Evolutionary conservation across 768 basidiomycete species (phyloP), one percentile per base, ranked within the genome.

Genomic region (Phylloporus sp.): DNA sequence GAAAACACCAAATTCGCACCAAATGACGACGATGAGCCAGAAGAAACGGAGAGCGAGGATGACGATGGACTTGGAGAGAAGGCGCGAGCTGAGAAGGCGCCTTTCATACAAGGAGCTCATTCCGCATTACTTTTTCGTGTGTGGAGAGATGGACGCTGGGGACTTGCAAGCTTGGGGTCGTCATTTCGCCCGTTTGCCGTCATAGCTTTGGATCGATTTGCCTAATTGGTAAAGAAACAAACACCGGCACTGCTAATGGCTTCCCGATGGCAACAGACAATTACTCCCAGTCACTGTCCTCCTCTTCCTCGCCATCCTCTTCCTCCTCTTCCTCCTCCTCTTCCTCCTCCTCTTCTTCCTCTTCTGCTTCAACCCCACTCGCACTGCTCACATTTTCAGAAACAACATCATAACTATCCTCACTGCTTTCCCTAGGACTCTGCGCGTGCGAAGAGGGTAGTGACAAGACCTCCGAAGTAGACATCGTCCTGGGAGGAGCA

Each of bases 371-470:
- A 21, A 23, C 37, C 23, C 29, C 54, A 14, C 53, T 74, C 23
- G 64, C 67, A 22, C 69, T 72, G 46, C 78, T 77, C 4, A 65
- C 74, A 57, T 74, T 77, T 21, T 72, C 73, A 28, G 78, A 75
- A 22, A 87, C 76, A 6, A 85, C 71, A 59, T 86, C 84, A 59
- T 80, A 86, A 50, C 83, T 81, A 13, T 74, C 82, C 43, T 83
- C 82, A 50, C 81, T 82, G 54, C 77, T 78, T 41, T 74, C 76
- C 33, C 81, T 71, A 8, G 78, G 77, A 53, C 71, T 71, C 17
- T 64, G 61, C 7, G 65, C 53, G 28, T 65, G 64, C 15, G 70
- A 70, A 9, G 66, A 63, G 9, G 69, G 63, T 10, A 60, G 38
- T 15, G 59, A 60, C 13, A 53, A 39, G 5, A 56, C 59, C 49